Evolutionary conservation across 176 grass and related monocot species (phyloP).

Genomic region (Musa acuminata): DNA sequence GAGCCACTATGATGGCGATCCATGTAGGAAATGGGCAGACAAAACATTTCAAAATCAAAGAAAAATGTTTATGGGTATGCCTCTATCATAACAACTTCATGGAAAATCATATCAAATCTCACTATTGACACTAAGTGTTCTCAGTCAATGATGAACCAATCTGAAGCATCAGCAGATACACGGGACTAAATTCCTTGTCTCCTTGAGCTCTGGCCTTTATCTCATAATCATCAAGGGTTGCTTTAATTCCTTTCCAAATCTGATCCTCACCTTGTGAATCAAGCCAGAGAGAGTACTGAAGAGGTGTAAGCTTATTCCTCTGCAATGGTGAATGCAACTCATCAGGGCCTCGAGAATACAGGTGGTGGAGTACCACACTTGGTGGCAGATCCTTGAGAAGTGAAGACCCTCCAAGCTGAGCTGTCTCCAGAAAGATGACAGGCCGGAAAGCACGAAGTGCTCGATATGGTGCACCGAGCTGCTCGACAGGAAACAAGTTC

Average conservation of each 20-base stretch:
- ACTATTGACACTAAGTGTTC: slow-evolving; percentile 13
- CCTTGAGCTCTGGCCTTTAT: slow-evolving; percentile 50
- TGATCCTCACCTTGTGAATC: slow-evolving; percentile 87
- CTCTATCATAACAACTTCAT: neutral
- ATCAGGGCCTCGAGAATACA: slow-evolving; percentile 78
- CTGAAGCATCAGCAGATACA: slow-evolving; percentile 84
- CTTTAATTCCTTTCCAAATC: slow-evolving; percentile 91
- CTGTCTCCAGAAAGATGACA: slow-evolving; percentile 80
- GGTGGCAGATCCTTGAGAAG: slow-evolving; percentile 66
- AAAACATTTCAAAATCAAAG: neutral
- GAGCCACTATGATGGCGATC: neutral
- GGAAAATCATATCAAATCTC: neutral
- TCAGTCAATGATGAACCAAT: slow-evolving; percentile 56
- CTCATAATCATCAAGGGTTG: slow-evolving; percentile 83
- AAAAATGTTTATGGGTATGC: neutral
- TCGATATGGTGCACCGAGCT: slow-evolving; percentile 79
- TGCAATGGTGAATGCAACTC: slow-evolving; percentile 87
- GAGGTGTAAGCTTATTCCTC: slow-evolving; percentile 63
- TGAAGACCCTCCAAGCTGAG: slow-evolving; percentile 63
- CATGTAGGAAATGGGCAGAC: neutral
- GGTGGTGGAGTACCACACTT: slow-evolving; percentile 82
- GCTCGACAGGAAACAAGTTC: slow-evolving; percentile 96
- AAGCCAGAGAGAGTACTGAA: slow-evolving; percentile 86
- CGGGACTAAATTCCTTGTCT: slow-evolving; percentile 76
- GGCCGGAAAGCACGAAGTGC: slow-evolving; percentile 81